Base-by-base conservation (phyloP, 2,329 filamentous ascomycete genomes). In the Ceratocystis variospora region DNA sequence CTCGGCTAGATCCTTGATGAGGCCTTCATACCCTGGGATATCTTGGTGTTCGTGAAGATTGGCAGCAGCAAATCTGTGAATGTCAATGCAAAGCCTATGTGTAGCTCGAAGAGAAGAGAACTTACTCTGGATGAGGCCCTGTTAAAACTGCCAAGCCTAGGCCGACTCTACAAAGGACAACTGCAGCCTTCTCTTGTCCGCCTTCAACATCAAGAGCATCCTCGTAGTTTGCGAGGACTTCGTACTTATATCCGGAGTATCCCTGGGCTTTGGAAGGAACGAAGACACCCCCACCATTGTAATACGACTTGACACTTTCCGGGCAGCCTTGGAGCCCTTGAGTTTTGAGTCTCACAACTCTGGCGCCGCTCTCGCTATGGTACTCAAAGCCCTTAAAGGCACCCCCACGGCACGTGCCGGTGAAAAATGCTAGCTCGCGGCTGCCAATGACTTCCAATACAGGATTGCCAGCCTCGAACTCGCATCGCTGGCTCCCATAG, bases 231-330 rank as follows among this genome's bases (percentile, higher is more conserved):
- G 93, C 94, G 28, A 99, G 78, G 5, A 96, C 81, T 74, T 96
- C 77, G 37, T 82, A 80, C 66, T 79, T 77, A 66, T 84, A 79
- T 57, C 81, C 83, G 6, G 53, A 63, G 53, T 61, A 68, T 31
- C 61, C 61, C 48, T 50, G 46, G 5, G 25, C 46, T 2, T 81
- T 80, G 1, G 88, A 87, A 75, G 94, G 87, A 0, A 96, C 89
- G 77, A 97, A 99, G 0, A 96, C 85, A 2, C 94, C 92, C 0
- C 94, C 94, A 0, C 94, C 94, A 71, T 99, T 99, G 75, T 93
- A 96, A 73, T 99, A 99, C 15, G 85, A 87, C 64, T 81, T 79
- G 68, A 96, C 89, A 0, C 79, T 78, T 0, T 84, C 80, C 0
- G 86, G 82, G 0, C 87, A 73, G 2, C 77, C 76, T 0, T 78